phyloP scores from a whole-genome alignment of 768 basidiomycete species.

The Xanthoconium purpureum region DNA sequence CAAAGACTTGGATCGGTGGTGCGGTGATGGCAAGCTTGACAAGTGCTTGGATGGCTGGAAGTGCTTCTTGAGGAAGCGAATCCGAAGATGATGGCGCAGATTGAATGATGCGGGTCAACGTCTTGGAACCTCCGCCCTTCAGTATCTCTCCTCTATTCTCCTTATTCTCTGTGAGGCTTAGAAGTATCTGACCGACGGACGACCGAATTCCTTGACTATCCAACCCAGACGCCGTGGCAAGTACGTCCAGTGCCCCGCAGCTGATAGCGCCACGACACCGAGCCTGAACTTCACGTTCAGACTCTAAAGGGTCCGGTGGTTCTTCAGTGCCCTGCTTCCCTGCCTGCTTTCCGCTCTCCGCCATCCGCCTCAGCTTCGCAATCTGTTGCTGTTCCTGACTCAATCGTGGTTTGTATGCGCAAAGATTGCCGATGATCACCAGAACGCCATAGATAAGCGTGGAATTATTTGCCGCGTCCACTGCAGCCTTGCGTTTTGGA shows the following conservation, averaged over 20 bases:
- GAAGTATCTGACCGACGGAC: slow-evolving; percentile 56
- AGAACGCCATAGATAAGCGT: slow-evolving; percentile 76
- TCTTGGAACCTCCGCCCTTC: slow-evolving; percentile 75
- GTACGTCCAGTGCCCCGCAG: slow-evolving; percentile 61
- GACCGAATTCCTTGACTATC: slow-evolving; percentile 66
- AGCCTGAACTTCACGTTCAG: slow-evolving; percentile 59
- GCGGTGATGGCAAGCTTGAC: slow-evolving; percentile 93
- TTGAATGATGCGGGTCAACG: slow-evolving; percentile 56
- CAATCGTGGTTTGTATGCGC: slow-evolving; percentile 63
- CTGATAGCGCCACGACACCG: slow-evolving; percentile 57
- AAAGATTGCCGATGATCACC: slow-evolving; percentile 72
- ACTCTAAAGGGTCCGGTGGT: slow-evolving; percentile 47
- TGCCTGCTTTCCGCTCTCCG: slow-evolving; percentile 42
- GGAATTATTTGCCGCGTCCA: slow-evolving; percentile 35
- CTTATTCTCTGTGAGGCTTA: slow-evolving; percentile 74
- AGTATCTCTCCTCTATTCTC: slow-evolving; percentile 74
- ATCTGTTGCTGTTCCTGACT: slow-evolving; percentile 83
- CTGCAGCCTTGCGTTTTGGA: slow-evolving; percentile 43
- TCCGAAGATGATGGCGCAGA: slow-evolving; percentile 37
- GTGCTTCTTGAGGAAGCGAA: slow-evolving; percentile 19
- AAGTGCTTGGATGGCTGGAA: slow-evolving; percentile 79
- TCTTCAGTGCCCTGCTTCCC: slow-evolving; percentile 30
- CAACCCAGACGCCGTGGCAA: slow-evolving; percentile 53
- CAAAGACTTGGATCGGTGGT: slow-evolving; percentile 87
- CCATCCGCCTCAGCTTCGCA: slow-evolving; percentile 74